A percentile compares a stretch with the other conserved stretches of the same genome.
Conservation (phyloP, 495 filamentous ascomycete species). For the Penicillium fimorum region DNA sequence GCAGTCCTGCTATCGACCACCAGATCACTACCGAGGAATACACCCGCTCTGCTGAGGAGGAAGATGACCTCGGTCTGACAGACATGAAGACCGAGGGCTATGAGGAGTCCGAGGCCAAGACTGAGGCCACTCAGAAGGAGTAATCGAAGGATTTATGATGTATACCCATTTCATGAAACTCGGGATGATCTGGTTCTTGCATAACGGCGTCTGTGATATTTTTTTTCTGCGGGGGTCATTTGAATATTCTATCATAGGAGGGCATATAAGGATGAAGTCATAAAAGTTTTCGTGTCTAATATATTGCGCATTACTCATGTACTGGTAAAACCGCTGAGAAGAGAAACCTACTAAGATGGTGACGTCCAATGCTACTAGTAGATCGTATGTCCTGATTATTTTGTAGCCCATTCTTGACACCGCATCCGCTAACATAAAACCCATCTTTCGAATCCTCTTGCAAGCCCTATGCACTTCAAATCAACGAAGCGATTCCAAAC, state of each 20-base stretch:
- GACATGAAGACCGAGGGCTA: slow-evolving; percentile 95
- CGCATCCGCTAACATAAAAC: background rate
- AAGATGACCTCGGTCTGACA: slow-evolving; percentile 82
- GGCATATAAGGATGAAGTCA: slow-evolving; percentile 13
- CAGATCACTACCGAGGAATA: slow-evolving; percentile 85
- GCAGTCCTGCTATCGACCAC: slow-evolving; percentile 67
- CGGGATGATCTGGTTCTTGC: slow-evolving; percentile 22
- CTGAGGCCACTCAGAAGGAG: slow-evolving; percentile 18
- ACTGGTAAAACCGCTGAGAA: background rate
- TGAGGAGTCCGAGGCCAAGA: slow-evolving; percentile 47
- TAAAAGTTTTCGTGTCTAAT: slow-evolving; percentile 15
- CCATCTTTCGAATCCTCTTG: background rate
- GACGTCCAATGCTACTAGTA: background rate
- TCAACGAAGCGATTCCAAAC: background rate
- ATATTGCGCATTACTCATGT: background rate
- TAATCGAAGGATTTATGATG: slow-evolving; percentile 12
- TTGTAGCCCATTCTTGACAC: background rate
- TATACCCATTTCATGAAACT: slow-evolving; percentile 30
- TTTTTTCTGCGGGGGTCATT: slow-evolving; percentile 17
- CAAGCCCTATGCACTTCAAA: background rate
- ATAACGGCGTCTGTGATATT: slow-evolving; percentile 27
- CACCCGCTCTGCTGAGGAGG: slow-evolving; percentile 80
- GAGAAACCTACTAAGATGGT: background rate
- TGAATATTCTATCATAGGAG: slow-evolving; percentile 28
- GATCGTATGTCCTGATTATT: background rate